Percentiles rank a stretch among this genome's conserved stretches.
These are phyloP conservation scores for Saraca asoca DNA, from an alignment of 331 rosid species.

Conservation along the genomic window DNA sequence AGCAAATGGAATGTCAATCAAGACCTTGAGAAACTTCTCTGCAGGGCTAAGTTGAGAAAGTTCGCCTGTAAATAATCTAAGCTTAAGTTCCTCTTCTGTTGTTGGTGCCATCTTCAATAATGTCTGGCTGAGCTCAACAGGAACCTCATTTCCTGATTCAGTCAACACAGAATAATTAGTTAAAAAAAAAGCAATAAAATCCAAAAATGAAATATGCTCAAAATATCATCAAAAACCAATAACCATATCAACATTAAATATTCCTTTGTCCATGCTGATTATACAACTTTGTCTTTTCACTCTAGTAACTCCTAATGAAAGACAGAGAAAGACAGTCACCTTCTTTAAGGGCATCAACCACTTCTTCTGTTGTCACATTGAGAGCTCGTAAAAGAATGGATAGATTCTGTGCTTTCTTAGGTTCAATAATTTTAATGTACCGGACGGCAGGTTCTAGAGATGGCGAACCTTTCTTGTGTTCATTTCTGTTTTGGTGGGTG, in stretches of 20 bases:
- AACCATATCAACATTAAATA: neutral
- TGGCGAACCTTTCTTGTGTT: slow-evolving; percentile 46
- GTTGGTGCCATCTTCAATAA: slow-evolving; percentile 84
- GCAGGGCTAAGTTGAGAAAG: slow-evolving; percentile 71
- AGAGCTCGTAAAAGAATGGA: slow-evolving; percentile 83
- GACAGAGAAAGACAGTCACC: slow-evolving; percentile 44
- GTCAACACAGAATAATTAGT: slow-evolving; percentile 21
- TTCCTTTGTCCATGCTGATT: too few relatives aligned
- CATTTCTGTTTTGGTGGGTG: slow-evolving; percentile 42
- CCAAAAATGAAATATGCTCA: neutral
- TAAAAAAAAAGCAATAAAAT: neutral
- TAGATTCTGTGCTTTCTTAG: slow-evolving; percentile 84
- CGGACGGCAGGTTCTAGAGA: slow-evolving; percentile 58
- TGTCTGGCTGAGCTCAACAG: slow-evolving; percentile 72
- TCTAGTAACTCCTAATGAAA: too few relatives aligned
- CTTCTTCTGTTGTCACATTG: slow-evolving; percentile 75
- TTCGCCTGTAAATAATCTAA: slow-evolving; percentile 63
- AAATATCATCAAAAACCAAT: slow-evolving; percentile 5
- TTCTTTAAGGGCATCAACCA: slow-evolving; percentile 64
- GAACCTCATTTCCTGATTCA: slow-evolving; percentile 76
- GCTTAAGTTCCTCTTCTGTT: slow-evolving; percentile 76
- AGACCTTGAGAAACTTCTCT: slow-evolving; percentile 75
- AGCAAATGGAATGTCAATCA: slow-evolving; percentile 74
- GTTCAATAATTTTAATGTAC: slow-evolving; percentile 67
- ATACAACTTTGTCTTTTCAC: too few relatives aligned